A percentile compares a stretch with the other conserved stretches of the same genome.
These are phyloP conservation scores for Rhizoclosmatium hyalinum DNA, from an alignment of 371 early-diverging fungal species.

Conservation along the genomic window DNA sequence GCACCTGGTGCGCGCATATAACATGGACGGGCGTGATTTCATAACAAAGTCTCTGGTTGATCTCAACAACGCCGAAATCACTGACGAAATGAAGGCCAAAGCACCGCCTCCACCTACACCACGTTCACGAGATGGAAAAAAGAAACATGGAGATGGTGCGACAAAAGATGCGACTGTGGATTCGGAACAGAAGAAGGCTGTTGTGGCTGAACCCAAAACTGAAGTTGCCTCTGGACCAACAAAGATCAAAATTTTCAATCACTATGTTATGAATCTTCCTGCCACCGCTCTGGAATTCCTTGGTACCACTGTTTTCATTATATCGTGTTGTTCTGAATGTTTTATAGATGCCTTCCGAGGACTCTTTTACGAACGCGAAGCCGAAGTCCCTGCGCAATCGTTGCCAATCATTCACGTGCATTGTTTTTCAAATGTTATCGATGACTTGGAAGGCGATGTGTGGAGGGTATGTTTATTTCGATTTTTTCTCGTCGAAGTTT, in stretches of 20 bases:
- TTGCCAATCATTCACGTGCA: constrained; percentile 92
- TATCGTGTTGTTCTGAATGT: constrained; percentile 50
- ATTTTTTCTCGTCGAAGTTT: neutral
- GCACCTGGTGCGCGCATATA: constrained; percentile 74
- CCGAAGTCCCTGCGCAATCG: constrained; percentile 44
- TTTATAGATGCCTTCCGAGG: constrained; percentile 55
- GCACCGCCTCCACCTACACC: constrained; percentile 8
- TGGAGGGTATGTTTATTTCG: constrained; percentile 53
- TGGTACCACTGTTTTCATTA: constrained; percentile 61
- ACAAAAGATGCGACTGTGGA: neutral
- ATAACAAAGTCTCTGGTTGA: constrained; percentile 70
- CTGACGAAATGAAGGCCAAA: constrained; percentile 27
- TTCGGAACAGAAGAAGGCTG: neutral
- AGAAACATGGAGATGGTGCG: constrained; percentile 3
- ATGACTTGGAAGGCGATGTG: constrained; percentile 74
- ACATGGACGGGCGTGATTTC: constrained; percentile 93
- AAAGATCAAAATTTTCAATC: constrained; percentile 80
- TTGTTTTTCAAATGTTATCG: constrained; percentile 85
- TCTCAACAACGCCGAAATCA: constrained; percentile 38
- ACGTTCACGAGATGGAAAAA: constrained; percentile 15
- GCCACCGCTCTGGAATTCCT: constrained; percentile 96
- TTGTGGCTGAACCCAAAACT: neutral
- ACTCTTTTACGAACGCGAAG: constrained; percentile 53
- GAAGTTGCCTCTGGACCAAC: constrained; percentile 1
- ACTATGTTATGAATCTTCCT: constrained; percentile 98